phyloP scores from a whole-genome alignment of 2,329 filamentous ascomycete genomes.

The Botryotinia convoluta region DNA sequence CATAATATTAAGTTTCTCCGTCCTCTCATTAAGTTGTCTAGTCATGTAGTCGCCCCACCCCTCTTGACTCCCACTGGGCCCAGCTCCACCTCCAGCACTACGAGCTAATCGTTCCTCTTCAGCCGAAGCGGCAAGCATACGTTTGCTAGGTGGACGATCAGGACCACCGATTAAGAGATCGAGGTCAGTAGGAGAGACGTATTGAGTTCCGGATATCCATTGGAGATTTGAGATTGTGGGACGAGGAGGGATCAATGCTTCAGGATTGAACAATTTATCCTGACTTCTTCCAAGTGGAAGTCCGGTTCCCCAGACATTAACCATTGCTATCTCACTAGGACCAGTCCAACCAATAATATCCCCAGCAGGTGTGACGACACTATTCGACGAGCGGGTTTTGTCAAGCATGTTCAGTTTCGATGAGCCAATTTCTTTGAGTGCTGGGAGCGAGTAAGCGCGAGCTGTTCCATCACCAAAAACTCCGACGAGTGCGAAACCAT shows the following conservation, averaged over 20 bases:
- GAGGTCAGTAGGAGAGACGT: slow-evolving; percentile 81
- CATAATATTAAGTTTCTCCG: slow-evolving; percentile 79
- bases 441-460: slow-evolving; percentile 83
- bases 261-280: slow-evolving; percentile 79
- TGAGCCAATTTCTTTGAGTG: slow-evolving; percentile 76
- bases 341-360: slow-evolving; percentile 86
- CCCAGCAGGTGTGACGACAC: slow-evolving; percentile 72
- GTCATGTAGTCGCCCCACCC: slow-evolving; percentile 78
- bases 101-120: slow-evolving; percentile 66
- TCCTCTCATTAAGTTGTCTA: slow-evolving; percentile 83
- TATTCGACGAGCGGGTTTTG: slow-evolving; percentile 64
- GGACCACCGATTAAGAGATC: slow-evolving; percentile 88
- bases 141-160: slow-evolving; percentile 82
- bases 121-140: slow-evolving; percentile 77
- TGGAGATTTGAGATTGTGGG: slow-evolving; percentile 94
- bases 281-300: slow-evolving; percentile 57
- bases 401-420: slow-evolving; percentile 70
- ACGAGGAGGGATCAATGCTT: slow-evolving; percentile 69
- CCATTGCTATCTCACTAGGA: slow-evolving; percentile 76
- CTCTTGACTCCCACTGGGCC: slow-evolving; percentile 45
- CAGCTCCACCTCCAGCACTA: slow-evolving; percentile 39
- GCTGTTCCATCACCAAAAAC: slow-evolving; percentile 80
- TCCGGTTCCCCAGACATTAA: slow-evolving; percentile 83
- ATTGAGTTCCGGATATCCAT: slow-evolving; percentile 94
- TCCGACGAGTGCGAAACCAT: slow-evolving; percentile 76